Conservation (phyloP, 495 filamentous ascomycete genomes). For the Daldinia bambusicola region DNA sequence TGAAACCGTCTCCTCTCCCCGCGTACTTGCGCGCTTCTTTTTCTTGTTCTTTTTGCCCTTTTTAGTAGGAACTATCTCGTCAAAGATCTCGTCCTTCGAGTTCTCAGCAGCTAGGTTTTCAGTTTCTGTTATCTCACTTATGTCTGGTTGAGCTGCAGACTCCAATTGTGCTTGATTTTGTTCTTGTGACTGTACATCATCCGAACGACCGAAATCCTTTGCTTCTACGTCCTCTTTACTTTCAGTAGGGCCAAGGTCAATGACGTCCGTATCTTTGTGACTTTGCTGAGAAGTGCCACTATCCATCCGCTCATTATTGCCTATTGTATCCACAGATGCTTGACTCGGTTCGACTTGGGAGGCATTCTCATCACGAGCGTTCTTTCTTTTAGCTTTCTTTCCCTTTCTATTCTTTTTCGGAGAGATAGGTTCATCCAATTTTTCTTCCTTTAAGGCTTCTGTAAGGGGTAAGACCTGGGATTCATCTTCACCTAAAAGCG, state of each 20-base stretch:
- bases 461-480: neutral
- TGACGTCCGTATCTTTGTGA: slow-evolving; percentile 3
- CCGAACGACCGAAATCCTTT: slow-evolving; percentile 1
- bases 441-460: neutral
- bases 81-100: neutral
- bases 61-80: neutral
- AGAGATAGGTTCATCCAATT: slow-evolving; percentile 8
- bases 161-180: slow-evolving; percentile 6
- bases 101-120: neutral
- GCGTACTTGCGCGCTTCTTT: slow-evolving; percentile 22
- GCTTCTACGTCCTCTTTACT: slow-evolving; percentile 1
- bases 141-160: neutral
- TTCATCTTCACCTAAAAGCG: neutral
- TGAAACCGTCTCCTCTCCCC: neutral
- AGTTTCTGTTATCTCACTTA: slow-evolving; percentile 5
- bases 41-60: slow-evolving; percentile 18
- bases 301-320: slow-evolving; percentile 16
- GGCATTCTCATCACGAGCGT: slow-evolving; percentile 5
- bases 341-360: slow-evolving; percentile 23
- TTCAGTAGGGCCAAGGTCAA: slow-evolving; percentile 12
- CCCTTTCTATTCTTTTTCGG: slow-evolving; percentile 45
- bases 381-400: slow-evolving; percentile 41
- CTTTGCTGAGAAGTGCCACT: slow-evolving; percentile 19
- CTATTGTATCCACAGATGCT: slow-evolving; percentile 3
- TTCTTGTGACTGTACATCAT: slow-evolving; percentile 21